Evolutionary conservation across 345 rosid genomes (phyloP).

Genomic region (thale cress (Arabidopsis thaliana)): TAIR10.1 NC_003074.8:2543001-2543500

Average conservation of each 20-base stretch:
- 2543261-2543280: conserved; percentile 57
- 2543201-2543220: conserved; percentile 66
- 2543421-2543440: conserved; percentile 6
- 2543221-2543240: conserved; percentile 66
- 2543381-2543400: not conserved
- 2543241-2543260: conserved; percentile 63
- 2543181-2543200: conserved; percentile 76
- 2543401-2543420: not conserved
- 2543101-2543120: not conserved
- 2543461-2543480: conserved; percentile 18
- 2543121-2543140: not conserved
- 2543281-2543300: conserved; percentile 31
- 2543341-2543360: conserved; percentile 56
- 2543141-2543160: conserved; percentile 70
- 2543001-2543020: conserved; percentile 87
- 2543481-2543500: conserved; percentile 15
- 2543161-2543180: conserved; percentile 72
- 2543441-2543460: conserved; percentile 10
- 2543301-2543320: conserved; percentile 63
- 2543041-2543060: conserved; percentile 54
- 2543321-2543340: conserved; percentile 49
- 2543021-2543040: conserved; percentile 53
- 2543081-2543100: not conserved
- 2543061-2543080: not conserved
- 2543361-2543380: conserved; percentile 48